Evolutionary conservation across 2,329 filamentous ascomycete genomes (phyloP), one percentile per base, ranked within the genome.

Genomic region (Neonectria sp.): DNA sequence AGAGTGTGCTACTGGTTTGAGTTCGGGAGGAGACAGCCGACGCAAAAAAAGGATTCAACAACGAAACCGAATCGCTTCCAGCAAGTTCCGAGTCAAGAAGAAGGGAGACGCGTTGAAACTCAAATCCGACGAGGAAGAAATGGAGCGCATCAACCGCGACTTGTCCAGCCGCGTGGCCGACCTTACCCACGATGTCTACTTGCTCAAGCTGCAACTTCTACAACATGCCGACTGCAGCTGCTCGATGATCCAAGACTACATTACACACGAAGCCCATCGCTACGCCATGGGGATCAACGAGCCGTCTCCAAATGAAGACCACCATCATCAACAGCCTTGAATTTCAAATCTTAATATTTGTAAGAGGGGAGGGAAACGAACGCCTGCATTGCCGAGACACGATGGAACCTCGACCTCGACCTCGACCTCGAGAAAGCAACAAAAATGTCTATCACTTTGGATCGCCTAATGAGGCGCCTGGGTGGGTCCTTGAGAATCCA

Each of bases 11-110:
- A 17, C 37, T 7, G 15, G 6, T 40, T 40, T 6, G 15, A 15
- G 15, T 17, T 17, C 15, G 37, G 15, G n/a, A 40, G 4, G n/a
- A 2, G 12, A 3, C 1, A 59, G 2, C n/a, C 49, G 0, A 7
- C 35, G n/a, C 9, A 61, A 3, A 6, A 65, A 24, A 25, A 46
- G n/a, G 0, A 3, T 70, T 0, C 72, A 73, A 2, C 67, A 69
- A 31, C 63, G 73, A n/a, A 77, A 73, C 21, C 73, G 75, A 11
- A 24, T 73, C 9, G 74, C 75, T 3, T 74, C 76, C 55, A 76
- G 71, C 60, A 76, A 70, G 31, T 75, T 75, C 33, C 72, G 75
- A 2, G 15, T 67, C 29, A 74, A 68, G 53, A 77, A 75, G 45
- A 65, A 67, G 1, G 68, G 71, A 9, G 65, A 71, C 13, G 64